Evolutionary conservation across 2,329 filamentous ascomycete species (phyloP), one percentile per base, ranked within the genome.

Genomic region (Cytospora schulzeri): DNA sequence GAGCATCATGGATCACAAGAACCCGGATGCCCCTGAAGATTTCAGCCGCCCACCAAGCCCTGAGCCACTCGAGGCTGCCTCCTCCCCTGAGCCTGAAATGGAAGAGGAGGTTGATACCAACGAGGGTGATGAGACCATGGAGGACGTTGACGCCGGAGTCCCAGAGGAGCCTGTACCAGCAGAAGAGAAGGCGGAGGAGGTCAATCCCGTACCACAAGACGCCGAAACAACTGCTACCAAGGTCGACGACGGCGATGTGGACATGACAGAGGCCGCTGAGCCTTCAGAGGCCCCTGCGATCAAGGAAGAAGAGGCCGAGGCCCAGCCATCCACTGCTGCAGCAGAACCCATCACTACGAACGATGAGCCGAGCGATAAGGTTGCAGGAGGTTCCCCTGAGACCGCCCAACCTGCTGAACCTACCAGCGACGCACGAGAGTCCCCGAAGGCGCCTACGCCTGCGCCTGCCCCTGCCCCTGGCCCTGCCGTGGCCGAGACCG

Each of bases 1-100:
- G 22, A 79, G 79, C 1, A 86, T 86, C 69, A 78, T 76, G 58
- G 83, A 86, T 69, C 85, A 79, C 70, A 76, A 77, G 22, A 82
- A 85, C 53, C 77, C 76, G 1, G 71, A 79, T 54, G 73, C 68
- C 2, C 81, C 83, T 59, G 78, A 75, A 4, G 80, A 81, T 9
- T 73, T 64, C 57, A 59, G 67, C 54, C 29, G 64, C 63, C 35
- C 45, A 57, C 24, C 57, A 53, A 29, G 66, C 54, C 58, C 69
- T 67, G 57, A 69, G 58, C 9, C 66, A 64, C 38, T 50, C 22
- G 63, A 62, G n/a, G 63, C 60, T 26, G 63, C 54, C 29, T 69
- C 70, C 28, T 69, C 70, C 28, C 66, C 62, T 28, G 58, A 60
- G 29, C 60, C 41, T 5, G 59, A 60, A 5, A 28, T 53, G 14